These are phyloP conservation scores for Phytophthora fragariae DNA, from an alignment of 352 stramenopile species.

Conservation along the genomic window DNA sequence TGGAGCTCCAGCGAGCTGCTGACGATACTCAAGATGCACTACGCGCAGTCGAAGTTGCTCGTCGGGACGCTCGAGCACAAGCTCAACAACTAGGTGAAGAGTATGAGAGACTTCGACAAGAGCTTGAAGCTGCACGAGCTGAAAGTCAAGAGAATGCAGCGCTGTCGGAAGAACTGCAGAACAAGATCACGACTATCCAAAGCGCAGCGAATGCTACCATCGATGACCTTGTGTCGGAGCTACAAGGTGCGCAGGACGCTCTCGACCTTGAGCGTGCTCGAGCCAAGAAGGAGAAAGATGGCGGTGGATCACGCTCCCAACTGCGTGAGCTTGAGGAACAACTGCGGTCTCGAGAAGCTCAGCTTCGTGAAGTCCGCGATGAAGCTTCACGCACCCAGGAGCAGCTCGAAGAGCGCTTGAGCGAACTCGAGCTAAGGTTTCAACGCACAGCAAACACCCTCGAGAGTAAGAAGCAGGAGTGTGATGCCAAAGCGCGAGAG, in stretches of 20 bases:
- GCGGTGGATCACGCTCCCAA: conserved; percentile 39
- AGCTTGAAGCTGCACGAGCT: conserved; percentile 52
- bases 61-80: conserved; percentile 56
- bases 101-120: conserved; percentile 50
- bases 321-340: conserved; percentile 59
- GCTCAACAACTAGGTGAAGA: conserved; percentile 54
- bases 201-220: conserved; percentile 81
- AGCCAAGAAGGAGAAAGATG: conserved; percentile 56
- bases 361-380: conserved; percentile 34
- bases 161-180: conserved; percentile 65
- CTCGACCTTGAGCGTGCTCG: conserved; percentile 61
- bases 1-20: conserved; percentile 58
- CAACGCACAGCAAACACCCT: conserved; percentile 40
- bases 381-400: conserved; percentile 32
- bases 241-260: conserved; percentile 67
- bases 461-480: conserved; percentile 71
- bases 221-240: conserved; percentile 70
- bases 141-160: conserved; percentile 53
- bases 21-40: conserved; percentile 68
- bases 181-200: conserved; percentile 75
- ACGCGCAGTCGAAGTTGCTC: conserved; percentile 68
- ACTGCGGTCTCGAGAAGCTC: conserved; percentile 33
- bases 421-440: conserved; percentile 30
- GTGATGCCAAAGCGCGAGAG: conserved; percentile 62
- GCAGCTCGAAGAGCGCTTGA: conserved; percentile 31